A percentile compares a stretch with the other conserved stretches of the same genome.
phyloP scores from a whole-genome alignment of 345 rosid genomes.

The Cochlearia excelsa region DNA sequence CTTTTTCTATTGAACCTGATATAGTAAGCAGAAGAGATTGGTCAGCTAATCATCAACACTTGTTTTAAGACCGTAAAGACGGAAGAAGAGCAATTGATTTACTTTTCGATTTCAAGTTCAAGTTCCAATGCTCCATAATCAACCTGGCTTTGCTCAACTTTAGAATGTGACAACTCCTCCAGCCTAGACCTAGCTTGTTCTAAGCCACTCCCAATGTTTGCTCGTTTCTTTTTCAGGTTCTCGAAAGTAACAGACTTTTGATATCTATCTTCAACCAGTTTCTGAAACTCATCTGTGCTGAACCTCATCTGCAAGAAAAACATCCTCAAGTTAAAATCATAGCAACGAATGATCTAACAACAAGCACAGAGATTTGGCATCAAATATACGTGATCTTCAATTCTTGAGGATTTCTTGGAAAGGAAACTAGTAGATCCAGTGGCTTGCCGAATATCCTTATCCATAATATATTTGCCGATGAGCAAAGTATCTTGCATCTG shows the following conservation, averaged over 20 bases:
- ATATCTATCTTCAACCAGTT: slow-evolving; percentile 59
- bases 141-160: slow-evolving; percentile 52
- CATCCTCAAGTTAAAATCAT: slow-evolving; percentile 17
- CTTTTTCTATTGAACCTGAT: slow-evolving; percentile 74
- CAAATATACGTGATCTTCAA: slow-evolving; percentile 78
- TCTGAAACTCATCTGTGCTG: slow-evolving; percentile 67
- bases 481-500: slow-evolving; percentile 63
- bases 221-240: slow-evolving; percentile 56
- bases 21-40: slow-evolving; percentile 8
- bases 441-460: slow-evolving; percentile 70
- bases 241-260: slow-evolving; percentile 51
- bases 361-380: not conserved
- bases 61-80: not conserved
- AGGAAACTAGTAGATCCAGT: slow-evolving; percentile 60
- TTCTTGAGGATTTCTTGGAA: slow-evolving; percentile 60
- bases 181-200: slow-evolving; percentile 64
- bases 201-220: slow-evolving; percentile 54
- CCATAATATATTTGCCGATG: slow-evolving; percentile 58
- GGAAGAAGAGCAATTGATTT: slow-evolving; percentile 12
- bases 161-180: slow-evolving; percentile 55
- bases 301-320: slow-evolving; percentile 60
- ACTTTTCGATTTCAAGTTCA: slow-evolving; percentile 77
- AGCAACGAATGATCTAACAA: not conserved
- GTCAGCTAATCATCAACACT: slow-evolving; percentile 11
- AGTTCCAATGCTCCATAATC: slow-evolving; percentile 52